phyloP scores from a whole-genome alignment of 768 basidiomycete species.

The Sarcodon sp. region DNA sequence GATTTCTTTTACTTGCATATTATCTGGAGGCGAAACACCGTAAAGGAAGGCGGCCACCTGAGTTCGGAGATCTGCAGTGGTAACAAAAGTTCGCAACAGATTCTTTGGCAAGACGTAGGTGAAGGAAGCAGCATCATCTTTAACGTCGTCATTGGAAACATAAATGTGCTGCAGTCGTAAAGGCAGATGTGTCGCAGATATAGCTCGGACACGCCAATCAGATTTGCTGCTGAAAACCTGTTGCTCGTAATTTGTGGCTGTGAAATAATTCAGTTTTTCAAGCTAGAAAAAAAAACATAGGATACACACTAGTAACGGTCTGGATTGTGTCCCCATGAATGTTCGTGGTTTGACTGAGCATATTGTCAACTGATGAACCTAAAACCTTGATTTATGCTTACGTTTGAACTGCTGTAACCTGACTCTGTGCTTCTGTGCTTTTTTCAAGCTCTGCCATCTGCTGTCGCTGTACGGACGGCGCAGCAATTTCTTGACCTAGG shows the following conservation, averaged over 20 bases:
- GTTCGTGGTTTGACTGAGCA: constrained; percentile 79
- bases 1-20: constrained; percentile 97
- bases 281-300: background rate
- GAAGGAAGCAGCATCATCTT: constrained; percentile 89
- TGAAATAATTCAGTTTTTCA: constrained; percentile 2
- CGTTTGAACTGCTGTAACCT: constrained; percentile 95
- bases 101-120: constrained; percentile 98
- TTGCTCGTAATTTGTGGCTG: constrained; percentile 94
- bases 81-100: constrained; percentile 85
- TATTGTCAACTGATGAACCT: constrained; percentile 3
- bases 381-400: constrained; percentile 16
- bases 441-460: constrained; percentile 99
- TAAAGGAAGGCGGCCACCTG: constrained; percentile 94
- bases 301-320: constrained; percentile 72
- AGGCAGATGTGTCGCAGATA: constrained; percentile 91
- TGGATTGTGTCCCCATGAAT: constrained; percentile 95
- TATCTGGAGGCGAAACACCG: constrained; percentile 87
- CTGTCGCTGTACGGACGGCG: constrained; percentile 90
- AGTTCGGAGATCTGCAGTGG: constrained; percentile 87
- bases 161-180: constrained; percentile 97
- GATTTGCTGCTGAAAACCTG: constrained; percentile 99
- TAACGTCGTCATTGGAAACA: constrained; percentile 98
- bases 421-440: constrained; percentile 84
- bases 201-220: constrained; percentile 98
- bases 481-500: constrained; percentile 95